Evolutionary conservation across 148 eudicot genomes (phyloP).

Genomic region (Vaccinium vitisidaea): DNA sequence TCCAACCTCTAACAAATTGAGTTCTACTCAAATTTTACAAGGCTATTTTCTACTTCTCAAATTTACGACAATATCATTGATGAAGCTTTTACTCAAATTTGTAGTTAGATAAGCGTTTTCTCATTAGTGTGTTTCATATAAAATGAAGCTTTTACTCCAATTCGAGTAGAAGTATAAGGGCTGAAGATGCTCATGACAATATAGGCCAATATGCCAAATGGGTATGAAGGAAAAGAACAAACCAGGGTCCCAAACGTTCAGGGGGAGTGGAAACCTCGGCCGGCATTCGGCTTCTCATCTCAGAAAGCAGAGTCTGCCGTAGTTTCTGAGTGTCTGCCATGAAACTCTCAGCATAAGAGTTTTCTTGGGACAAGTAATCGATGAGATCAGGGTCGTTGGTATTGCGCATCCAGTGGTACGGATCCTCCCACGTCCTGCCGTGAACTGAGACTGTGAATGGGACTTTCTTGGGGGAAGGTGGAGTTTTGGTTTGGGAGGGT

Average conservation of each 20-base stretch:
- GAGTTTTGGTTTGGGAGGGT: conserved; percentile 21
- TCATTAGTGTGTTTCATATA: background rate
- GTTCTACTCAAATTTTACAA: background rate
- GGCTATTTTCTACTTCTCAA: background rate
- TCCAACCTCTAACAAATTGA: background rate
- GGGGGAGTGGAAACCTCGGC: conserved; percentile 60
- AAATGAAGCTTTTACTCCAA: background rate
- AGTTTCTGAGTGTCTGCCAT: conserved; percentile 55
- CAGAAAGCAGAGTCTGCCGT: conserved; percentile 50
- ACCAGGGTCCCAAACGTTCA: conserved; percentile 87
- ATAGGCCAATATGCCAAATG: background rate
- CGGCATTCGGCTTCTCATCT: conserved; percentile 65
- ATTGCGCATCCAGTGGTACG: conserved; percentile 93
- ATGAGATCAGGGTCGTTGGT: conserved; percentile 73
- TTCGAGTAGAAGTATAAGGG: background rate
- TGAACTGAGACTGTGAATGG: conserved; percentile 60
- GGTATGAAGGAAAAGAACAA: conserved; percentile 19
- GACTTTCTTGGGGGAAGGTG: conserved; percentile 66
- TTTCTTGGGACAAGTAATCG: conserved; percentile 52
- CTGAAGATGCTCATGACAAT: background rate
- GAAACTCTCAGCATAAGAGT: conserved; percentile 62
- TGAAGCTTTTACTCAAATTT: background rate
- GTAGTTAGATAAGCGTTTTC: background rate
- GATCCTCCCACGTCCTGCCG: conserved; percentile 69
- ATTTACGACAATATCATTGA: background rate